These are phyloP conservation scores for Euphorbia schlechtendalii DNA, from an alignment of 441 rosid species.

Conservation along the genomic window DNA sequence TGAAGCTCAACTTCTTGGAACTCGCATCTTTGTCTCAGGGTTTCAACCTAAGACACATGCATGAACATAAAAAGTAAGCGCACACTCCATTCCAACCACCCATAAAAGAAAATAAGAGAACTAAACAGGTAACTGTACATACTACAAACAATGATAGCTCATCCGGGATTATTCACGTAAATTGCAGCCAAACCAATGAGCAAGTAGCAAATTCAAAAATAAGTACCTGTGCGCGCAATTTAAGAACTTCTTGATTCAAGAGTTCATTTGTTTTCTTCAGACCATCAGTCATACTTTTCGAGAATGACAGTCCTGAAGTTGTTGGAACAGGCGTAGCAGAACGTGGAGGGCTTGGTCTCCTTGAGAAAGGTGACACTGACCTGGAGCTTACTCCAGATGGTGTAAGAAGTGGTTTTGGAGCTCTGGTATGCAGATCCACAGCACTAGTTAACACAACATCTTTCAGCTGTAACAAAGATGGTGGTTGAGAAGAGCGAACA, in stretches of 20 bases:
- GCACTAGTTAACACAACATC: slow-evolving; percentile 68
- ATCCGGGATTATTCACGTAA: too few relatives aligned
- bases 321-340: slow-evolving; percentile 94
- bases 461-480: slow-evolving; percentile 69
- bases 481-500: slow-evolving; percentile 65
- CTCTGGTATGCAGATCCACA: slow-evolving; percentile 53
- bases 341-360: slow-evolving; percentile 94
- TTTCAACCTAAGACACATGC: slow-evolving; percentile 62
- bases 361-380: slow-evolving; percentile 94
- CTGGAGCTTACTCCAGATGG: slow-evolving; percentile 90
- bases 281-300: slow-evolving; percentile 73
- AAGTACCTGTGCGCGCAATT: slow-evolving; percentile 78
- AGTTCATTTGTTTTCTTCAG: slow-evolving; percentile 94
- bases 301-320: slow-evolving; percentile 69
- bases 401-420: slow-evolving; percentile 67
- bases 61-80: slow-evolving; percentile 16
- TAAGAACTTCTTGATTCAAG: slow-evolving; percentile 83
- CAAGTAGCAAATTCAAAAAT: slow-evolving; percentile 12
- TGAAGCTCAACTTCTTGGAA: slow-evolving; percentile 83
- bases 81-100: not conserved
- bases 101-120: not conserved
- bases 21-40: slow-evolving; percentile 68
- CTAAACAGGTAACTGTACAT: too few relatives aligned
- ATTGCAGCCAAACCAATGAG: not conserved
- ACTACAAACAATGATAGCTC: too few relatives aligned